Conservation (phyloP, 2,329 filamentous ascomycete genomes). For the Xylariaceae sp. region DNA sequence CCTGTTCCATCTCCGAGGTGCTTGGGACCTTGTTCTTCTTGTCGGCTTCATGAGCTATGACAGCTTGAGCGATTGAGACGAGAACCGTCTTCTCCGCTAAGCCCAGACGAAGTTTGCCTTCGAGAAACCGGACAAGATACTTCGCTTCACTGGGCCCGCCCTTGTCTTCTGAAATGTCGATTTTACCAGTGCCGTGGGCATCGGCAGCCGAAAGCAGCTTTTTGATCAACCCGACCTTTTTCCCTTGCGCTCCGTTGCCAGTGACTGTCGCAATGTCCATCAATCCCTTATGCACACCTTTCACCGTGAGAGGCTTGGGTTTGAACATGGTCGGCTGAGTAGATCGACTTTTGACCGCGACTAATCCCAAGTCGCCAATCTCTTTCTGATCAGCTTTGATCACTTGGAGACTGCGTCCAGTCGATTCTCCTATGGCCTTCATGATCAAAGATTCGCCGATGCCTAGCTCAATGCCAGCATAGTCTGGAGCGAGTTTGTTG, state of each 20-base stretch:
- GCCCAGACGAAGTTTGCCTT: constrained; percentile 89
- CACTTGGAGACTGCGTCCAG: constrained; percentile 79
- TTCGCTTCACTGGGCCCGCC: constrained; percentile 94
- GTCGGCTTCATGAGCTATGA: constrained; percentile 80
- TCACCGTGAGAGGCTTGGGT: constrained; percentile 83
- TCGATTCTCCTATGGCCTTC: constrained; percentile 96
- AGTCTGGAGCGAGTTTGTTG: constrained; percentile 95
- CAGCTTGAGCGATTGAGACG: constrained; percentile 83
- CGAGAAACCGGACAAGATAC: constrained; percentile 86
- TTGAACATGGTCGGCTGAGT: constrained; percentile 99
- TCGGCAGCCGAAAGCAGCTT: constrained; percentile 93
- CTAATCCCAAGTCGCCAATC: constrained; percentile 90
- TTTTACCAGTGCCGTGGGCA: constrained; percentile 67
- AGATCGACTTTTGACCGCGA: constrained; percentile 91
- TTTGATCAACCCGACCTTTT: constrained; percentile 93
- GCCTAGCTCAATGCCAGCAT: constrained; percentile 93
- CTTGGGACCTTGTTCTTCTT: constrained; percentile 67
- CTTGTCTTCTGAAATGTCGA: constrained; percentile 90
- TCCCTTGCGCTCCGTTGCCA: constrained; percentile 82
- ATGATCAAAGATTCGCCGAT: constrained; percentile 98
- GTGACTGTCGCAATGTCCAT: constrained; percentile 84
- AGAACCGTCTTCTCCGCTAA: constrained; percentile 91
- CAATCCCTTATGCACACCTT: constrained; percentile 81
- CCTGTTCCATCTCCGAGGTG: constrained; percentile 74
- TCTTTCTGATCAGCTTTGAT: constrained; percentile 97